phyloP scores from a whole-genome alignment of 169 alveolate species.

The Eimeria necatrix region DNA sequence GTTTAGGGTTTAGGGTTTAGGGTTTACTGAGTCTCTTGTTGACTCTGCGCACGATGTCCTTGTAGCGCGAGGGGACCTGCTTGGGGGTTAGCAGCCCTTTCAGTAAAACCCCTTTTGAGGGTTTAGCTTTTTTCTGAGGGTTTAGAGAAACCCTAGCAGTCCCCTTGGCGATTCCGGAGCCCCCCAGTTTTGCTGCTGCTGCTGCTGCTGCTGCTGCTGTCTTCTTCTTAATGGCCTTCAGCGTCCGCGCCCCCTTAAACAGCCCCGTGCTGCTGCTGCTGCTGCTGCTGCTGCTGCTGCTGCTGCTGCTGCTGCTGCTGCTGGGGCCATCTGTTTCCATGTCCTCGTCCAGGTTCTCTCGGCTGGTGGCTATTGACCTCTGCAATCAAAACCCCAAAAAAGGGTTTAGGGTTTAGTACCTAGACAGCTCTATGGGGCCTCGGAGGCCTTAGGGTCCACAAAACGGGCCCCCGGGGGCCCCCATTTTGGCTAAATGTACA shows the following conservation, averaged over 20 bases:
- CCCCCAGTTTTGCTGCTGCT: neutral
- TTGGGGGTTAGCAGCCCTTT: neutral
- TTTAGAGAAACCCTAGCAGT: neutral
- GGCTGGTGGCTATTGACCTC: too few relatives aligned
- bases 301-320: too few relatives aligned
- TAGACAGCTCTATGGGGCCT: too few relatives aligned
- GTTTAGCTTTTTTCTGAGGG: neutral
- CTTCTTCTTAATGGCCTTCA: neutral
- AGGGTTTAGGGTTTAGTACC: too few relatives aligned
- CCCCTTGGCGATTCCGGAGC: neutral
- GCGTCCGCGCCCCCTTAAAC: neutral
- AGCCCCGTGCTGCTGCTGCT: conserved; percentile 11
- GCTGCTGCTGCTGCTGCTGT: neutral
- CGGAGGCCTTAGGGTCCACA: too few relatives aligned
- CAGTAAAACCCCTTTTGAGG: neutral
- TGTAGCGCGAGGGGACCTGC: neutral
- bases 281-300: too few relatives aligned
- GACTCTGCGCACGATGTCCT: neutral
- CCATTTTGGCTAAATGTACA: too few relatives aligned
- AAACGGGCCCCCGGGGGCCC: too few relatives aligned
- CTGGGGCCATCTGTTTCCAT: neutral
- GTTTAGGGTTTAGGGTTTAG: neutral
- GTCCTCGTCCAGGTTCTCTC: too few relatives aligned
- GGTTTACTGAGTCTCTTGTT: conserved; percentile 10
- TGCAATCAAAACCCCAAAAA: too few relatives aligned